Percentiles rank a stretch among this genome's conserved stretches.
These are phyloP conservation scores for Paramecium sexaurelia DNA, from an alignment of 73 alveolate species.

Conservation along the genomic window DNA sequence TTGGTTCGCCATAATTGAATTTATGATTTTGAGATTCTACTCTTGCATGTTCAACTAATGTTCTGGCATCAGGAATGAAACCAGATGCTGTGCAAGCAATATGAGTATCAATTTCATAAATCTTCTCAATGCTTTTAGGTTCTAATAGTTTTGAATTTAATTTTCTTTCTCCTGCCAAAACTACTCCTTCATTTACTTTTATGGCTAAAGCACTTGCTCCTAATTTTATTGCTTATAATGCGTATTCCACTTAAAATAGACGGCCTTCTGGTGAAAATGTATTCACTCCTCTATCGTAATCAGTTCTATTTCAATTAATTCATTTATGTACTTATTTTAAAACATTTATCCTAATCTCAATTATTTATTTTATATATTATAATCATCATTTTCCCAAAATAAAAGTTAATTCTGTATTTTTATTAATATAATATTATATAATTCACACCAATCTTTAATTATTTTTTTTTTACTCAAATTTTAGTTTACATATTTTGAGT, in stretches of 20 bases:
- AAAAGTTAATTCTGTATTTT: no score
- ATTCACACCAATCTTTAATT: background rate
- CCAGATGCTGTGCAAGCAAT: slow-evolving; percentile 77
- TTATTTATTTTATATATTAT: background rate
- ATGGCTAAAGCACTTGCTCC: slow-evolving; percentile 66
- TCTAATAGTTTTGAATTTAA: slow-evolving; percentile 48
- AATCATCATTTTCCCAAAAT: no score
- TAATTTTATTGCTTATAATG: slow-evolving; percentile 86
- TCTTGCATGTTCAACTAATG: slow-evolving; percentile 95
- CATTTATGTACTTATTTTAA: slow-evolving; percentile 4
- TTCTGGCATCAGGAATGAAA: slow-evolving; percentile 94
- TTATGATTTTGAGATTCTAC: slow-evolving; percentile 94
- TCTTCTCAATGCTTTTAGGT: slow-evolving; percentile 46
- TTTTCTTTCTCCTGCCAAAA: slow-evolving; percentile 54
- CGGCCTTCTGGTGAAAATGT: slow-evolving; percentile 97
- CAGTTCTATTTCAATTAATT: slow-evolving; percentile 36
- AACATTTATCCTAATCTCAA: slow-evolving; percentile 43
- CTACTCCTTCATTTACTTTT: slow-evolving; percentile 53
- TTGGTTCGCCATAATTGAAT: slow-evolving; percentile 90
- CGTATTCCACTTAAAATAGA: slow-evolving; percentile 94
- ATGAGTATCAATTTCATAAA: slow-evolving; percentile 44
- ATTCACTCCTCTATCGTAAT: slow-evolving; percentile 97
- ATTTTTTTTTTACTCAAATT: background rate
- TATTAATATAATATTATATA: no score
- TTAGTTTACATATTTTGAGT: background rate